Evolutionary conservation across 73 alveolate genomes (phyloP).

Genomic region (Diophrys appendiculata): DNA sequence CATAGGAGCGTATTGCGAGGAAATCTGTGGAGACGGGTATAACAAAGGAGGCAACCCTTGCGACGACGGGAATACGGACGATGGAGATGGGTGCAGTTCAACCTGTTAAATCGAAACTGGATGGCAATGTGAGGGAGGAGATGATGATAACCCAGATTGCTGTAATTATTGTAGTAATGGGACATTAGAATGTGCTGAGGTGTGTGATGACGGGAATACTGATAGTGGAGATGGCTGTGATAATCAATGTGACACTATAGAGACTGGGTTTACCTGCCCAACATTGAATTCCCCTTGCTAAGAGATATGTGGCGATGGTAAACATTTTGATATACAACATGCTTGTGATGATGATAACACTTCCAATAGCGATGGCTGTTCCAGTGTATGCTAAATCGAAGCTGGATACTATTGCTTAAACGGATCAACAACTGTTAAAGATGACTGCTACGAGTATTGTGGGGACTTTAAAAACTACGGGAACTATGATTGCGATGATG

Average conservation of each 20-base stretch:
- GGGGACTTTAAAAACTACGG: constrained; percentile 36
- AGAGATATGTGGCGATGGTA: constrained; percentile 1
- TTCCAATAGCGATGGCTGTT: constrained; percentile 36
- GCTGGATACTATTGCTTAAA: constrained; percentile 37
- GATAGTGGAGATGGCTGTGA: constrained; percentile 19
- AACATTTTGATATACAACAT: neutral
- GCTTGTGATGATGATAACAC: constrained; percentile 51
- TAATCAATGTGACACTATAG: neutral
- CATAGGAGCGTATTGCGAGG: constrained; percentile 31
- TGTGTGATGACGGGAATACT: constrained; percentile 27
- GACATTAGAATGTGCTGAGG: too few relatives aligned
- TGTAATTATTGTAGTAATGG: too few relatives aligned
- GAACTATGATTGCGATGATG: neutral
- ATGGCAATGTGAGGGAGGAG: constrained; percentile 26
- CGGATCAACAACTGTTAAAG: constrained; percentile 29
- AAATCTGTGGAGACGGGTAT: constrained; percentile 55
- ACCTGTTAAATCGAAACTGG: constrained; percentile 34
- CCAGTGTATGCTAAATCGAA: constrained; percentile 23
- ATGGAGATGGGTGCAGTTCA: constrained; percentile 40
- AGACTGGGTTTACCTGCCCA: constrained; percentile 21
- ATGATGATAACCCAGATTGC: neutral
- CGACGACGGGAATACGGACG: constrained; percentile 37
- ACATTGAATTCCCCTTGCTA: constrained; percentile 2
- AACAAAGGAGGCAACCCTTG: constrained; percentile 14
- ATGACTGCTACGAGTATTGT: constrained; percentile 36